A percentile compares a stretch with the other conserved stretches of the same genome.
Conservation (phyloP, 352 stramenopile genomes). For the Paralagenidium karlingii region DNA sequence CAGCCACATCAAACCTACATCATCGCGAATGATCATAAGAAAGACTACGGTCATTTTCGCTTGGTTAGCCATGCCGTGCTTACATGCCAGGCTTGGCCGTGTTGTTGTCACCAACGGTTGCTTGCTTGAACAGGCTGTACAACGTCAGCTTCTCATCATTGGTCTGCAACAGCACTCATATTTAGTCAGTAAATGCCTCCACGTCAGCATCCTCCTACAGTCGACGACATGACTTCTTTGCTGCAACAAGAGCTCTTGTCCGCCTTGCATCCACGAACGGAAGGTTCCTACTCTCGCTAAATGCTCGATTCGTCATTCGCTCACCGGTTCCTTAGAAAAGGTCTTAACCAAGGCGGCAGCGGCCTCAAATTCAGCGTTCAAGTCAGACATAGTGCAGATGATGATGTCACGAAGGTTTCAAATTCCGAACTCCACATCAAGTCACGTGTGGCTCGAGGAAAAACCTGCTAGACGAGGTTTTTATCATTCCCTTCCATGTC, state of each 20-base stretch:
- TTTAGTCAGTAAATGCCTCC: background rate
- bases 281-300: too few relatives aligned
- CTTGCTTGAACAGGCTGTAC: slow-evolving; percentile 88
- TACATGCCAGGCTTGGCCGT: slow-evolving; percentile 65
- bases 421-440: too few relatives aligned
- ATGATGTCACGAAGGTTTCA: too few relatives aligned
- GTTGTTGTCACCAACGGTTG: slow-evolving; percentile 77
- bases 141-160: slow-evolving; percentile 86
- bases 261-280: slow-evolving; percentile 8
- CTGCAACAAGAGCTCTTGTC: background rate
- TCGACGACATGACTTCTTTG: background rate
- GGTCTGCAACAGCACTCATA: slow-evolving; percentile 9
- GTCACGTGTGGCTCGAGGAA: too few relatives aligned
- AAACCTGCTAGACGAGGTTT: too few relatives aligned
- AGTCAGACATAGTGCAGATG: slow-evolving; percentile 85
- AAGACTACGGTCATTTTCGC: background rate
- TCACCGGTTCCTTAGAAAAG: slow-evolving; percentile 69
- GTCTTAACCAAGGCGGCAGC: slow-evolving; percentile 65
- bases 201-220: background rate
- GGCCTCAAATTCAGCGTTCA: slow-evolving; percentile 75
- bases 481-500: too few relatives aligned
- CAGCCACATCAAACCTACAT: slow-evolving; percentile 50
- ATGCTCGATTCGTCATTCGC: too few relatives aligned
- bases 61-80: slow-evolving; percentile 1
- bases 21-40: background rate